A percentile compares a stretch with the other conserved stretches of the same genome.
phyloP scores from a whole-genome alignment of 1,284 basidiomycete genomes.

The Apiotrichum domesticum region DNA sequence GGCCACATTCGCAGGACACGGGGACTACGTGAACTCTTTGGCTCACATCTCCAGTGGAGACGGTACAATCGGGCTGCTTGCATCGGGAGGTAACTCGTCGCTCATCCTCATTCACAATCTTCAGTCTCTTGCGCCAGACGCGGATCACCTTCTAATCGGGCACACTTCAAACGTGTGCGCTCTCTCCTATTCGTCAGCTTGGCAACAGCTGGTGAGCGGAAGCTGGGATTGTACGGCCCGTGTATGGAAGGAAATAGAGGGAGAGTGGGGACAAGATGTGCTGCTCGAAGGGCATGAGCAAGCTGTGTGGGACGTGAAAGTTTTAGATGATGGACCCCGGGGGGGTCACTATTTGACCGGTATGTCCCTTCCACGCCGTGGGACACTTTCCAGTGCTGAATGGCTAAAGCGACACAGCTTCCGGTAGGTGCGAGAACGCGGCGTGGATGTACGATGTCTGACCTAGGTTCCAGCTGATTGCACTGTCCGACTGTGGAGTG shows the following conservation, averaged over 20 bases:
- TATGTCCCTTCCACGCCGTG: background rate
- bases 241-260: conserved; percentile 21
- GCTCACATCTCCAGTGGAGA: conserved; percentile 20
- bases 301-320: conserved; percentile 35
- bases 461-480: conserved; percentile 20
- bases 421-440: background rate
- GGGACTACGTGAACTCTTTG: conserved; percentile 37
- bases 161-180: conserved; percentile 35
- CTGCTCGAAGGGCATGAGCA: conserved; percentile 28
- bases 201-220: conserved; percentile 27
- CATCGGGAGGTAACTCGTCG: conserved; percentile 31
- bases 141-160: conserved; percentile 23
- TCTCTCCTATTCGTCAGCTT: conserved; percentile 18
- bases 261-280: conserved; percentile 19
- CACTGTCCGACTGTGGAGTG: conserved; percentile 26
- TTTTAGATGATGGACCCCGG: conserved; percentile 21
- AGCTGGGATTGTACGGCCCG: conserved; percentile 37
- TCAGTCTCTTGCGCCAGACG: conserved; percentile 15
- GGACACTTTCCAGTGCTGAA: too few species aligned
- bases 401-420: background rate
- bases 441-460: too few species aligned
- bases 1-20: conserved; percentile 26
- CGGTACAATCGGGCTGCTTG: conserved; percentile 16
- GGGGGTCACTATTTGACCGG: conserved; percentile 26
- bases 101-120: conserved; percentile 34